Base-by-base conservation (phyloP, 2,329 filamentous ascomycete species). In the Fusarium duplospermum region DNA sequence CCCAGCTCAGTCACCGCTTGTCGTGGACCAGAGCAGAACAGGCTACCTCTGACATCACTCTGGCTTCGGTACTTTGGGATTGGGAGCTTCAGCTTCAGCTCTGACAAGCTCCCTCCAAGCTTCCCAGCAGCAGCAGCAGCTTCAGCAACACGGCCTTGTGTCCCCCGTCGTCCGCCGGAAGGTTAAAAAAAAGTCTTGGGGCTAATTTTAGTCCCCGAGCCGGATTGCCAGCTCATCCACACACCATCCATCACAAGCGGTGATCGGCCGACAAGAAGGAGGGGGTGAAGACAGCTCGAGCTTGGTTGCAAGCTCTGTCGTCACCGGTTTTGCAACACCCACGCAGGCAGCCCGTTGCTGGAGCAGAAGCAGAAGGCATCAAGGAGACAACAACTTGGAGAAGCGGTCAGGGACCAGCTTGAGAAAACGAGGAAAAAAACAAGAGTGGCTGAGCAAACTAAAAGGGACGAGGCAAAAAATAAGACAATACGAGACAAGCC, bases 171-270 rank as follows among this genome's bases (percentile, higher is more conserved):
- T 62, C 64, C 45, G 45, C 58, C 65, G 65, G 70, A 67, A 67
- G 71, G 63, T 64, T 52, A 72, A 62, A 60, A 72, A 72, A 70
- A 33, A 38, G 31, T 27, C 66, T 66, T 64, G 61, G 73, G 69
- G 75, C 76, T 78, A 78, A 76, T 74, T 77, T 78, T 78, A 78
- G 76, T 69, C 68, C 56, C 66, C 54, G 61, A 74, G 68, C 75
- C 58, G 66, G 72, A 65, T 59, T 77, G 76, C 76, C 76, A 78
- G 64, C 76, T 76, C 75, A 78, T 70, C 69, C 76, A 78, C 74
- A 69, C 73, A 77, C 75, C 76, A 78, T 68, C 67, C 67, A 73
- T 58, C 64, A 70, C 64, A 56, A 65, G 70, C 62, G 66, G 56
- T 63, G 76, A 78, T 78, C 75, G 73, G 70, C 71, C 73, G 75